Evolutionary conservation across 495 filamentous ascomycete species (phyloP), one percentile per base, ranked within the genome.

Genomic region (Bacidia rubella): DNA sequence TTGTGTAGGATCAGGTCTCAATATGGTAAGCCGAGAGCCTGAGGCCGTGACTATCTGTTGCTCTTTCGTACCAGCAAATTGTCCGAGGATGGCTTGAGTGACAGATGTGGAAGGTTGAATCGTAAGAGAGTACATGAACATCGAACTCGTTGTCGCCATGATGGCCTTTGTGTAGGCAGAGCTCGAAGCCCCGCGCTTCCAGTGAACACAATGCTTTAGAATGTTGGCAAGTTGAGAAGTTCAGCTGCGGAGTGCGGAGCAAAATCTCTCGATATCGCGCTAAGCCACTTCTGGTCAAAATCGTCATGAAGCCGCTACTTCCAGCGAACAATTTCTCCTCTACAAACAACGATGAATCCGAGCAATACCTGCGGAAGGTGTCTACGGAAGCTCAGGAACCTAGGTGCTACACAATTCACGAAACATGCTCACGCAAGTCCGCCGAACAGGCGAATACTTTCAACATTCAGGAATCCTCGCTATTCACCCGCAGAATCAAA

Each of bases 71-170:
- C 92, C 90, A 51, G 88, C 81, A 67, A 96, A 96, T 62, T 96
- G 87, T 55, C 92, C 92, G 15, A 95, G 74, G 49, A 96, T 83
- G 49, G 90, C 88, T 70, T 95, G 85, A 15, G 82, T 88, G 57
- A 94, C 76, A 32, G 88, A 83, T 47, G 89, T 86, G 23, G 93
- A 86, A 52, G 87, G 83, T 66, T 95, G 85, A 61, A 99, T 81
- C 20, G 93, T 96, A 65, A 97, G 72, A 45, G 86, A 89, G 73
- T 97, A 97, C 75, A 97, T 82, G 65, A 95, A 95, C 88, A 95
- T 93, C 62, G 86, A 87, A 59, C 89, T 95, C 41, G 89, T 95
- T 54, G 87, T 90, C 65, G 92, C 89, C 92, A 99, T 99, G 69
- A 59, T 85, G 76, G 68, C 63, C 5, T 60, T 60, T 51, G 58